These are phyloP conservation scores for Penicillium griseofulvum DNA, from an alignment of 2,329 filamentous ascomycete species.

Conservation along the genomic window DNA sequence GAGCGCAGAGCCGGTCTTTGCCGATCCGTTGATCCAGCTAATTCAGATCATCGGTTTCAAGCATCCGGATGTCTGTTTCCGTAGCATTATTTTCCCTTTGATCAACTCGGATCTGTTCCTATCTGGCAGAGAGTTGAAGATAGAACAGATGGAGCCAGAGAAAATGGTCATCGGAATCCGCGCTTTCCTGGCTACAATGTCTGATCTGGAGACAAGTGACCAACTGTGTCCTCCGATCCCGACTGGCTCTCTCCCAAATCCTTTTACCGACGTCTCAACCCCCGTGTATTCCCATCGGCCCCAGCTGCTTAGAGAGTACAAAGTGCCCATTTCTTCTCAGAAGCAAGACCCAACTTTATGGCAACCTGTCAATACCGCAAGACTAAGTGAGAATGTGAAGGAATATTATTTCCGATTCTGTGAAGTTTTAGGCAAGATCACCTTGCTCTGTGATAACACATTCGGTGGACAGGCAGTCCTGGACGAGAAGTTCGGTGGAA, in stretches of 20 bases:
- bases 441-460: constrained; percentile 91
- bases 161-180: constrained; percentile 96
- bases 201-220: constrained; percentile 83
- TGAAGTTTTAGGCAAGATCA: constrained; percentile 92
- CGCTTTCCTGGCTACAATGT: constrained; percentile 88
- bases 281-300: constrained; percentile 37
- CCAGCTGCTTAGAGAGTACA: constrained; percentile 38
- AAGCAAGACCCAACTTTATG: constrained; percentile 32
- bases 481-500: constrained; percentile 88
- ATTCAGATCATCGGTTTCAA: constrained; percentile 93
- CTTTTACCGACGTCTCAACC: constrained; percentile 37
- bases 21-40: constrained; percentile 87
- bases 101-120: constrained; percentile 89
- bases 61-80: constrained; percentile 89
- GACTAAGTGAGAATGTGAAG: constrained; percentile 71
- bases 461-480: constrained; percentile 94
- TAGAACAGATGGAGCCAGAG: constrained; percentile 93
- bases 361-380: constrained; percentile 57
- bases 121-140: constrained; percentile 71
- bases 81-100: constrained; percentile 87
- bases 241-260: constrained; percentile 51
- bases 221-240: constrained; percentile 80
- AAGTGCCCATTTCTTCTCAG: constrained; percentile 26
- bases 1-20: constrained; percentile 77
- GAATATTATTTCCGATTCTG: constrained; percentile 91